These are phyloP conservation scores for Didymella arachidicola DNA, from an alignment of 2,329 filamentous ascomycete species.

Conservation along the genomic window DNA sequence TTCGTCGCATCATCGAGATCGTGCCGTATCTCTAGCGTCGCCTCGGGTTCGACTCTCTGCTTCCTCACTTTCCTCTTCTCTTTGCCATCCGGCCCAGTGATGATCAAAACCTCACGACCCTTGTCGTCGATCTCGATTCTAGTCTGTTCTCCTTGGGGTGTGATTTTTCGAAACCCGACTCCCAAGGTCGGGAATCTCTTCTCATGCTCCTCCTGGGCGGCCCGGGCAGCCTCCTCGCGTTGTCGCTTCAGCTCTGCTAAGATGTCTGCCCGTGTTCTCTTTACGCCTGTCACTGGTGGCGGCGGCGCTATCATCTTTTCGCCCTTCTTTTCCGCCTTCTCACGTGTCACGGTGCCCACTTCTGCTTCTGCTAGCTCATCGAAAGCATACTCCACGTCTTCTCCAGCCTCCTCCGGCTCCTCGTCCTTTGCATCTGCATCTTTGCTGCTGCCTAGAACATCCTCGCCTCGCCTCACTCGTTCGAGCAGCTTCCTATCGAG, in stretches of 20 bases:
- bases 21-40: slow-evolving; percentile 48
- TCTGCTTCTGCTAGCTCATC: slow-evolving; percentile 69
- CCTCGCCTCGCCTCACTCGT: slow-evolving; percentile 71
- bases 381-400: slow-evolving; percentile 56
- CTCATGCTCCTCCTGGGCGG: slow-evolving; percentile 53
- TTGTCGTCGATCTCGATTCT: slow-evolving; percentile 64
- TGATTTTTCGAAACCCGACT: slow-evolving; percentile 63
- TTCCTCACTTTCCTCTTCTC: slow-evolving; percentile 69
- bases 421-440: slow-evolving; percentile 44
- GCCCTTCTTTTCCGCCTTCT: slow-evolving; percentile 63
- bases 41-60: slow-evolving; percentile 50
- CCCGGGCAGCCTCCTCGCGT: slow-evolving; percentile 55
- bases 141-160: slow-evolving; percentile 58
- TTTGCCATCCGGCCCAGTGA: slow-evolving; percentile 66
- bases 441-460: slow-evolving; percentile 50
- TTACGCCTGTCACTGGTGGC: slow-evolving; percentile 54
- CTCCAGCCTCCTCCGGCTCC: slow-evolving; percentile 36
- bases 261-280: slow-evolving; percentile 66
- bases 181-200: slow-evolving; percentile 58
- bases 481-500: slow-evolving; percentile 84
- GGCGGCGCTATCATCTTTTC: slow-evolving; percentile 56
- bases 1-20: slow-evolving; percentile 56
- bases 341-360: slow-evolving; percentile 70
- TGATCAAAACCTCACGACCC: slow-evolving; percentile 66
- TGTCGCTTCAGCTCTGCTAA: slow-evolving; percentile 66